phyloP scores from a whole-genome alignment of 495 filamentous ascomycete genomes.

The Aspergillus sclerotiicarbonarius region DNA sequence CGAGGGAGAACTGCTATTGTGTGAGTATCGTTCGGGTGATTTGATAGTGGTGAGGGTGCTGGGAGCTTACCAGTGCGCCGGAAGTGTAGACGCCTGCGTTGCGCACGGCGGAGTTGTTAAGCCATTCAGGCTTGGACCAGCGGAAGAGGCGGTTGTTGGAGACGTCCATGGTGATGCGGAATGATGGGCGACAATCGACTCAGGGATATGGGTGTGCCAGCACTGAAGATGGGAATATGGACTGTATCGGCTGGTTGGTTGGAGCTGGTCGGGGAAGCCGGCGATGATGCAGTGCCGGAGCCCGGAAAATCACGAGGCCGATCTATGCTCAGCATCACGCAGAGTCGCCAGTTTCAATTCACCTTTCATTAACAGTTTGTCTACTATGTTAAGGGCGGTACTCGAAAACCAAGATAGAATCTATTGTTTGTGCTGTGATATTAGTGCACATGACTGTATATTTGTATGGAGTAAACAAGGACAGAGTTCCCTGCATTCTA shows the following conservation, averaged over 20 bases:
- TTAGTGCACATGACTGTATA: too few relatives aligned
- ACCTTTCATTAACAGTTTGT: too few relatives aligned
- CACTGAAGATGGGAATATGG: not conserved
- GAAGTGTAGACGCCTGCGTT: constrained; percentile 82
- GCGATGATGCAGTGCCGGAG: constrained; percentile 22
- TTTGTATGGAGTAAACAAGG: not conserved
- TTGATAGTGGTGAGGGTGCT: not conserved
- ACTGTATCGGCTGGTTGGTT: constrained; percentile 11
- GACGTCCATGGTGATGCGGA: constrained; percentile 45
- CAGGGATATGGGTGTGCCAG: not conserved
- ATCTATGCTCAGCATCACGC: not conserved
- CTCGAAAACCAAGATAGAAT: too few relatives aligned
- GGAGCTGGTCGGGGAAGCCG: constrained; percentile 13
- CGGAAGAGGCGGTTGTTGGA: constrained; percentile 67
- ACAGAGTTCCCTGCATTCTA: not conserved
- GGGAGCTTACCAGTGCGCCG: constrained; percentile 72
- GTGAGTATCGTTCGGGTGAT: constrained; percentile 2
- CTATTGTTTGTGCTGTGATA: too few relatives aligned
- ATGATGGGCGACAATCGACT: not conserved
- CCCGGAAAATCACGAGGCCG: constrained; percentile 22
- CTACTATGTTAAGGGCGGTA: too few relatives aligned
- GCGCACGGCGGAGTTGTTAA: constrained; percentile 80
- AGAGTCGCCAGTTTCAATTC: too few relatives aligned
- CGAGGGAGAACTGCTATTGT: constrained; percentile 78
- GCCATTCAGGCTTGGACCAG: constrained; percentile 80